Conservation (phyloP, 345 rosid genomes). For the Raphanus raphanistrum region DNA sequence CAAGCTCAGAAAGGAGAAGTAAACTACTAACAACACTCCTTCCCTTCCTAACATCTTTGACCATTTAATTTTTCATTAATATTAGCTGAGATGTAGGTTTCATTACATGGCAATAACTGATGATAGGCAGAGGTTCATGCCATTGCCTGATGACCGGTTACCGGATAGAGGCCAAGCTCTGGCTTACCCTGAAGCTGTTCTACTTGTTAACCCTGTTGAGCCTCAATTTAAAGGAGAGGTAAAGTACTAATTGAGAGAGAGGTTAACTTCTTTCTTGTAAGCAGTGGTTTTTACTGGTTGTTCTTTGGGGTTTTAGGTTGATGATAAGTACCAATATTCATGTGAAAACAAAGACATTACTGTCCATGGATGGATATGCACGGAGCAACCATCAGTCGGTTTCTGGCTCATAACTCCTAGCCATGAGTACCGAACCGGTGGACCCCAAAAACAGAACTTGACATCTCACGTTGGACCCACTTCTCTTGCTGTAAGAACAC, state of each 20-base stretch:
- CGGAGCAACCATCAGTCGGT: conserved; percentile 59
- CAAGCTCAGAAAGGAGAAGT: conserved; percentile 90
- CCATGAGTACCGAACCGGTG: conserved; percentile 79
- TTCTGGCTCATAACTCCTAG: conserved; percentile 95
- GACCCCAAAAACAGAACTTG: conserved; percentile 80
- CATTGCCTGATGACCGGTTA: conserved; percentile 77
- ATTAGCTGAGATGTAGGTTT: conserved; percentile 50
- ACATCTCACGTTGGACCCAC: conserved; percentile 91
- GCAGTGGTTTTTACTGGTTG: neutral
- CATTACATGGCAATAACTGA: conserved; percentile 88
- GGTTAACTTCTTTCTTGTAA: neutral
- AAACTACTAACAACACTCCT: conserved; percentile 1
- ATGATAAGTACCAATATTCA: conserved; percentile 89
- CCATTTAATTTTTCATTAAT: neutral
- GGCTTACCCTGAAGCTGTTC: conserved; percentile 85
- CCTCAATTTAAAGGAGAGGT: conserved; percentile 74
- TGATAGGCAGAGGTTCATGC: conserved; percentile 85
- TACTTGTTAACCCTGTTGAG: conserved; percentile 68
- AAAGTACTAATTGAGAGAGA: neutral
- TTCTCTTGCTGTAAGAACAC: conserved; percentile 59
- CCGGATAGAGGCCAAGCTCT: conserved; percentile 63
- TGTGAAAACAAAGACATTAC: conserved; percentile 65
- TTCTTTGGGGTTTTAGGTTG: conserved; percentile 52
- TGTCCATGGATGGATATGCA: conserved; percentile 89
- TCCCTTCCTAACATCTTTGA: neutral